A percentile compares a stretch with the other conserved stretches of the same genome.
Evolutionary conservation across 1,284 basidiomycete genomes (phyloP).

Genomic region (Laetiporus sulphureus): DNA sequence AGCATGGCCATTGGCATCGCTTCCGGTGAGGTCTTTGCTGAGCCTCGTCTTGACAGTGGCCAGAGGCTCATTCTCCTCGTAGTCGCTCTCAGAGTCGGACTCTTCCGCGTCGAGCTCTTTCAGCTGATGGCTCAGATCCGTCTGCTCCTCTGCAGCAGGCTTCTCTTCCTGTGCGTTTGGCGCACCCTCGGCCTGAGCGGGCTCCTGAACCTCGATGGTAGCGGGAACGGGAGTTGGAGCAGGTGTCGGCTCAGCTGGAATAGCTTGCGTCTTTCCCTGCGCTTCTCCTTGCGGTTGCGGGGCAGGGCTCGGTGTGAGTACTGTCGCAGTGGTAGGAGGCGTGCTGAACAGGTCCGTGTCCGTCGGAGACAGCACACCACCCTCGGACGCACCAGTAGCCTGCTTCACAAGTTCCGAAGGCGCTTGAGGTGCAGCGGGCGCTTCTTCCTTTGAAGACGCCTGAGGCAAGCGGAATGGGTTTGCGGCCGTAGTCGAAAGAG

Average conservation of each 20-base stretch:
- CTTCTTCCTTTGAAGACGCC: slow-evolving; percentile 27
- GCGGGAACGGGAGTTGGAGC: slow-evolving; percentile 7
- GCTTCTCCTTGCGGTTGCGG: slow-evolving; percentile 4
- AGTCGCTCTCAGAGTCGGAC: slow-evolving; percentile 44
- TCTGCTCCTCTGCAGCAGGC: slow-evolving; percentile 27
- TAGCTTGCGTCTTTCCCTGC: background rate
- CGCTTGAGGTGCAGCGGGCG: slow-evolving; percentile 1
- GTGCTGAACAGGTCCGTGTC: slow-evolving; percentile 57
- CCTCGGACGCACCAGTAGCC: background rate
- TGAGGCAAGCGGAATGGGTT: slow-evolving; percentile 60
- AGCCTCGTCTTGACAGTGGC: slow-evolving; percentile 20
- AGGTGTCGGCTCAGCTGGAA: no score
- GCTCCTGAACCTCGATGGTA: background rate
- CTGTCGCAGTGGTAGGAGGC: slow-evolving; percentile 42
- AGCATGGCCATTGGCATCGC: slow-evolving; percentile 19
- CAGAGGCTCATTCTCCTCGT: slow-evolving; percentile 37
- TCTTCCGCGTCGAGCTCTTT: slow-evolving; percentile 63
- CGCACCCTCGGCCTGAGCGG: background rate
- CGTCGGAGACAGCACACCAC: slow-evolving; percentile 24
- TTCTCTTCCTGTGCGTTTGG: slow-evolving; percentile 6
- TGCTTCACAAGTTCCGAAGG: slow-evolving; percentile 16
- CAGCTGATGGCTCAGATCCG: slow-evolving; percentile 47
- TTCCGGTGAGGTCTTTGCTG: slow-evolving; percentile 8
- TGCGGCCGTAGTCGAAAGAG: slow-evolving; percentile 19
- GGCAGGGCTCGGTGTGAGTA: slow-evolving; percentile 9